Evolutionary conservation across 768 basidiomycete species (phyloP).

Genomic region (Russula vinacea): DNA sequence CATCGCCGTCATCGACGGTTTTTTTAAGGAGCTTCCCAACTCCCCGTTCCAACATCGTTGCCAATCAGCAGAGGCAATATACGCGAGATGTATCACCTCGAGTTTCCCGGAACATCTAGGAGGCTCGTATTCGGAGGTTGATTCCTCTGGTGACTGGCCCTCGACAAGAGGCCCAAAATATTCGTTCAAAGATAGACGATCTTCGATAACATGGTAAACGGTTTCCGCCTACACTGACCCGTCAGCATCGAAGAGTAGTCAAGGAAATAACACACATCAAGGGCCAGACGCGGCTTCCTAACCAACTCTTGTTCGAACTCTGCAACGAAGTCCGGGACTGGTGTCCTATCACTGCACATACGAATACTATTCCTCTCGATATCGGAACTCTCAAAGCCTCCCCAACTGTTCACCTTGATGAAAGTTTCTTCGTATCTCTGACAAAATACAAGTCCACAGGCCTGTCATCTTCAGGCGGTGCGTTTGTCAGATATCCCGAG

Average conservation of each 20-base stretch:
- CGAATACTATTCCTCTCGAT: too few species aligned
- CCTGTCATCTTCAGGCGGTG: too few species aligned
- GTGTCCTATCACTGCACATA: too few species aligned
- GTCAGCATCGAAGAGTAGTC: background rate
- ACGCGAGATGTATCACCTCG: background rate
- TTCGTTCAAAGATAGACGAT: background rate
- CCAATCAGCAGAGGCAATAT: background rate
- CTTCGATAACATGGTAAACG: accelerated
- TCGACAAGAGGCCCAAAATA: background rate
- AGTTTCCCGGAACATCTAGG: background rate
- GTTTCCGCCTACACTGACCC: background rate
- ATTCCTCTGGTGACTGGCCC: background rate
- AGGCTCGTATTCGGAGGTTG: background rate
- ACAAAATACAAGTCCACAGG: too few species aligned
- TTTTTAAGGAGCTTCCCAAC: background rate
- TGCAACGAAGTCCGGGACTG: background rate
- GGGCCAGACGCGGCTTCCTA: background rate
- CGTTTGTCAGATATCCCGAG: too few species aligned
- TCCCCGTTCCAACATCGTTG: background rate
- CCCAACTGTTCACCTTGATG: too few species aligned
- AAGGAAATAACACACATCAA: background rate
- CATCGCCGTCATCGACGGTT: background rate
- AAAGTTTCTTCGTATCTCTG: too few species aligned
- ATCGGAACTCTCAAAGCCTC: too few species aligned
- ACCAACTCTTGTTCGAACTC: background rate